A percentile compares a stretch with the other conserved stretches of the same genome.
phyloP scores from a whole-genome alignment of 2,329 filamentous ascomycete species.

The Diaporthe sp. region DNA sequence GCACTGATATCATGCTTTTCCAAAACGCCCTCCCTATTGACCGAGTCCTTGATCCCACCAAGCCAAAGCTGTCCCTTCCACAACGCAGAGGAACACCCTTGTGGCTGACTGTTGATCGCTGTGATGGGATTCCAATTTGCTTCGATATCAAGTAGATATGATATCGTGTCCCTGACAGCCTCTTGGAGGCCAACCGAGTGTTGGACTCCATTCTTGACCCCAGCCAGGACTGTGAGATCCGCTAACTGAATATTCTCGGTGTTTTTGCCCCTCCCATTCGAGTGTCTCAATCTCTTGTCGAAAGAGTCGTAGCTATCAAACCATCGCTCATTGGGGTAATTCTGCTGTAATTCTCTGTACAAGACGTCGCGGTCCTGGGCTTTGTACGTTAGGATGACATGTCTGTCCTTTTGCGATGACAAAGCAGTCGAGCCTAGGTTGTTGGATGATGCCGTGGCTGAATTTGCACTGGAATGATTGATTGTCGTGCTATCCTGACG shows the following conservation, averaged over 20 bases:
- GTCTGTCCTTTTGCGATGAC: too few relatives aligned
- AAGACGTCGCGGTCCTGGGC: neutral
- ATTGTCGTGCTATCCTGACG: too few relatives aligned
- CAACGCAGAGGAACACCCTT: neutral
- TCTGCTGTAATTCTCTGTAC: neutral
- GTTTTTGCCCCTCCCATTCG: neutral
- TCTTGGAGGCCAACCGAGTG: neutral
- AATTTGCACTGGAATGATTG: neutral
- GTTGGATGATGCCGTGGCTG: neutral
- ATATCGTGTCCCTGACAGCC: neutral
- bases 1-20: neutral
- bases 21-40: neutral
- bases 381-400: too few relatives aligned
- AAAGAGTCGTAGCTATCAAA: conserved; percentile 7
- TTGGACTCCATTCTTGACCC: neutral
- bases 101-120: neutral
- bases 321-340: neutral
- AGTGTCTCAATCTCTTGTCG: neutral
- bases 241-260: rapidly evolving
- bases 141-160: conserved; percentile 1
- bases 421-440: neutral
- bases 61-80: neutral
- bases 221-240: neutral
- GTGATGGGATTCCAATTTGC: neutral
- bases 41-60: conserved; percentile 15